Base-by-base conservation (phyloP, 2,329 filamentous ascomycete species). In the Colletotrichum higginsianum region DNA sequence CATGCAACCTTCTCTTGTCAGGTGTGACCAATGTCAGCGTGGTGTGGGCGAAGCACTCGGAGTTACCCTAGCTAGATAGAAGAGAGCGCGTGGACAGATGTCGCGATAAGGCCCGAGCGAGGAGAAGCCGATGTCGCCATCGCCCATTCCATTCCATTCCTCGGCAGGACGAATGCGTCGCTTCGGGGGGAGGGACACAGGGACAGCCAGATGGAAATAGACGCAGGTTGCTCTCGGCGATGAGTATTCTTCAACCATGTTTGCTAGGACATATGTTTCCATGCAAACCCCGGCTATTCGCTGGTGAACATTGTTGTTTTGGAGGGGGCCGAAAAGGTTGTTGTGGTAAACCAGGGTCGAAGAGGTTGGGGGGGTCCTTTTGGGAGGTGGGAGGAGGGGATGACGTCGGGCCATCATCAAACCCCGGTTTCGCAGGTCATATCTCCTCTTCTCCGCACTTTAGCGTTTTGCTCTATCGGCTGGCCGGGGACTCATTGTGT, bases 111-210 rank as follows among this genome's bases (percentile, higher is more conserved):
- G 42, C 16, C 53, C 55, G 62, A 60, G 62, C 55, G 13, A 55
- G 38, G 15, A 23, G 42, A 61, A 26, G 30, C 50, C 40, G 40
- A 63, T 68, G 52, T 71, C 65, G 58, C 69, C 56, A 60, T 68
- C 58, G 40, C 46, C 21, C 65, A 63, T 68, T 47, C 40, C 46
- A 52, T 38, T 40, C 21, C 65, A 63, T 68, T 47, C 30, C 46
- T 57, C 35, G 40, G 26, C 30, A 13, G 46, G 58, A 71, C 58
- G 65, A 47, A 60, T 60, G 69, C 58, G 58, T 71, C 58, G 56
- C n/a, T 52, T 52, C 35, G 13, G 16, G 23, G 23, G 6, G 35
- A 49, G 53, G 13, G 35, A 26, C 1, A 49, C 21, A 16, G 35
- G 13, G 38, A 50, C 6, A 40, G 44, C 30, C n/a, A 30, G 40